Percentiles rank a stretch among this genome's conserved stretches.
These are phyloP conservation scores for Raffaelea arxii DNA, from an alignment of 2,329 filamentous ascomycete genomes.

Conservation along the genomic window DNA sequence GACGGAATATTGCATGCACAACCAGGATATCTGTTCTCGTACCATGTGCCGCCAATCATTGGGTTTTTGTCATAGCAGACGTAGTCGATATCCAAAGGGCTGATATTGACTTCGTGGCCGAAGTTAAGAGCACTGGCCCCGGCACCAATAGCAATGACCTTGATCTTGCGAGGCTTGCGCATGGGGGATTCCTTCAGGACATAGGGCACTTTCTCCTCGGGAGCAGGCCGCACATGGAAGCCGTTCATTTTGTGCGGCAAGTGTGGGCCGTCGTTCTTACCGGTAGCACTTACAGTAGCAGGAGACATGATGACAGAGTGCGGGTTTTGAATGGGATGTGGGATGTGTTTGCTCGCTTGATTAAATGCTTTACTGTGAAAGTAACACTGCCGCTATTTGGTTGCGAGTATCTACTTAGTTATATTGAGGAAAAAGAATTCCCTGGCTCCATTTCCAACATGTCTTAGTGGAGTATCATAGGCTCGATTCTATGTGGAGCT, in stretches of 20 bases:
- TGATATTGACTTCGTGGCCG: slow-evolving; percentile 4
- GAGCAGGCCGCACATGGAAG: slow-evolving; percentile 4
- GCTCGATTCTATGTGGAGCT: too few species aligned
- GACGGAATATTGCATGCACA: slow-evolving; percentile 17
- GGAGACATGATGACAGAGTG: slow-evolving; percentile 1
- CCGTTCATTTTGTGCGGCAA: too few species aligned
- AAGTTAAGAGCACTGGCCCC: slow-evolving; percentile 4
- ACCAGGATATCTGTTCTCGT: slow-evolving; percentile 30
- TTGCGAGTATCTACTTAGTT: too few species aligned
- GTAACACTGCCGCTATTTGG: too few species aligned
- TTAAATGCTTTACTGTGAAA: too few species aligned
- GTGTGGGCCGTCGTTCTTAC: neutral
- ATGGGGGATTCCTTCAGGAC: slow-evolving; percentile 3
- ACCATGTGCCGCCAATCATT: slow-evolving; percentile 39
- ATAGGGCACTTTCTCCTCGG: neutral
- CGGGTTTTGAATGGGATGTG: too few species aligned
- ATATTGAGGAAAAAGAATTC: too few species aligned
- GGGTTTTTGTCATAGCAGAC: slow-evolving; percentile 36
- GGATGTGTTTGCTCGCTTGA: too few species aligned
- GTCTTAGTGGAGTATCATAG: too few species aligned
- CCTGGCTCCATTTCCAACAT: too few species aligned
- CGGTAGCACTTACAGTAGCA: neutral
- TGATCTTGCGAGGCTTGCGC: slow-evolving; percentile 6
- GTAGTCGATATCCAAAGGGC: slow-evolving; percentile 14
- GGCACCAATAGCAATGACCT: slow-evolving; percentile 7